Conservation (phyloP, 2,329 filamentous ascomycete genomes). For the Simplicillium aogashimaense region DNA sequence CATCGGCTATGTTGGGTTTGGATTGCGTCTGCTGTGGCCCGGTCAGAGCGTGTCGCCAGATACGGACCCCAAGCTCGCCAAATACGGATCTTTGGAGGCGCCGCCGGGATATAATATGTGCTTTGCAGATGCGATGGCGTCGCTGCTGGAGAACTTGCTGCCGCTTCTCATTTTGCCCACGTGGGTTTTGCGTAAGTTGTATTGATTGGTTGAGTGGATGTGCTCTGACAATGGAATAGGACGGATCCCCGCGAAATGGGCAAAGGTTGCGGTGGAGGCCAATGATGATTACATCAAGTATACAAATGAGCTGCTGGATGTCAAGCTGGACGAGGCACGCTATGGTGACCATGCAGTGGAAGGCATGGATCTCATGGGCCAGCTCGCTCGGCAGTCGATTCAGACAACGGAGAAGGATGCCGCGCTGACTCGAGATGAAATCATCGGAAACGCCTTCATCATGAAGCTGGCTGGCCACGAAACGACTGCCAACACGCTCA, state of each 20-base stretch:
- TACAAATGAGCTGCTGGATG: conserved; percentile 57
- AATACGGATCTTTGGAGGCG: conserved; percentile 36
- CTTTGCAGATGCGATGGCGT: conserved; percentile 53
- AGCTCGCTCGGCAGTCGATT: conserved; percentile 28
- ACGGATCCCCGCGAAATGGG: conserved; percentile 37
- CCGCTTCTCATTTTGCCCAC: conserved; percentile 49
- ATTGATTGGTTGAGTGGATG: too few species aligned
- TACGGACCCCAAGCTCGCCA: conserved; percentile 32
- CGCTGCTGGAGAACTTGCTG: conserved; percentile 53
- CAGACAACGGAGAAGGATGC: conserved; percentile 18
- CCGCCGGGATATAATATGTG: conserved; percentile 49
- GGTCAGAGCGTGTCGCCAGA: conserved; percentile 42
- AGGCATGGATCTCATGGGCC: conserved; percentile 43
- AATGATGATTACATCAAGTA: conserved; percentile 57
- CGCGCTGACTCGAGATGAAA: conserved; percentile 48
- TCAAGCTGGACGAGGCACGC: conserved; percentile 40
- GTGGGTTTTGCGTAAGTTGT: conserved; percentile 44
- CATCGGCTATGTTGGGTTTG: conserved; percentile 62
- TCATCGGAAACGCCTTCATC: conserved; percentile 63
- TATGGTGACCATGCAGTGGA: neutral
- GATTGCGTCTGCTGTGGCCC: conserved; percentile 50
- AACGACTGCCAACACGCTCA: conserved; percentile 65
- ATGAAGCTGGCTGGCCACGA: conserved; percentile 70
- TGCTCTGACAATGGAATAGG: conserved; percentile 16
- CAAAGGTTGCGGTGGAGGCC: conserved; percentile 42